Evolutionary conservation across 768 basidiomycete species (phyloP), one percentile per base, ranked within the genome.

Genomic region (Epithele typhae): DNA sequence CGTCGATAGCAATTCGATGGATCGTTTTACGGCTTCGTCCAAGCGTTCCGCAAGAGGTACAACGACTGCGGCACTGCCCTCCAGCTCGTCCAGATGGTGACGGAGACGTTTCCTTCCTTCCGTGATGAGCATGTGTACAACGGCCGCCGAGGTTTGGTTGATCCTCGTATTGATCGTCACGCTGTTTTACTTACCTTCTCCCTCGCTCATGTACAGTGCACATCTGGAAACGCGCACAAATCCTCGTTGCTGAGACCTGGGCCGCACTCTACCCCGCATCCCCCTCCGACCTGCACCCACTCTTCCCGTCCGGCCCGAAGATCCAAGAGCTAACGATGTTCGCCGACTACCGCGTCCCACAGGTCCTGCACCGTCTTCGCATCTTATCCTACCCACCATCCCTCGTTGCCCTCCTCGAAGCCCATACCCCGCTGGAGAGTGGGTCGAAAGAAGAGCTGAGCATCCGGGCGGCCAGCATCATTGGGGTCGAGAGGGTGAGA

Each of bases 161-260:
- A 3, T 33, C 32, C 22, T 27, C 27, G 34, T 1, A 22, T 2
- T 6, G 30, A 38, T 40, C 30, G 10, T 25, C 27, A 10, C 5
- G 25, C n/a, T 45, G 22, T 8, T 27, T 15, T 35, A 30, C 25
- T 42, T 25, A 49, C 32, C 23, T 15, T 18, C 14, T 9, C 10
- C 11, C 22, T 12, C 4, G 23, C 23, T 2, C n/a, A n/a, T n/a
- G n/a, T 14, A 6, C 54, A 91, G 88, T 93, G 7, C 81, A 66
- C 64, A 74, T 94, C 46, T 92, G 91, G 87, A 95, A 95, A 62
- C 82, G 92, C 25, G 83, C 91, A 1, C 92, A 95, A 54, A 95
- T 95, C 46, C 75, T 94, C 32, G 84, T 93, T 25, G 92, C 92
- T 1, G 92, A 95, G 61, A 82, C 81, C 0, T 93, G 90, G 92